phyloP scores from a whole-genome alignment of 495 filamentous ascomycete genomes.

The Trichoderma erinaceum region DNA sequence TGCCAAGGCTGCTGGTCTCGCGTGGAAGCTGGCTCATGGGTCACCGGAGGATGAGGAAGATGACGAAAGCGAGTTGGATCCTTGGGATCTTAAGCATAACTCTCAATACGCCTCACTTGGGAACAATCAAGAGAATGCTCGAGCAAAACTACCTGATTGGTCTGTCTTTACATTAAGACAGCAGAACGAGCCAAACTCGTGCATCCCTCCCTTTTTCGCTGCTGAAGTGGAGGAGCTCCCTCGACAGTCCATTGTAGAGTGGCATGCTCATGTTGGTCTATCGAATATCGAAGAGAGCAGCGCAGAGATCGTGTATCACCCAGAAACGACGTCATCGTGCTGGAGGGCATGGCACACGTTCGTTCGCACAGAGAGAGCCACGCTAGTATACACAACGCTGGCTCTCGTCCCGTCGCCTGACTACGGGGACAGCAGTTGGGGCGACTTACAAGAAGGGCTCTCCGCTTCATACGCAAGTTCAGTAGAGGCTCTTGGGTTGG shows the following conservation, averaged over 20 bases:
- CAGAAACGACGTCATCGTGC: background rate
- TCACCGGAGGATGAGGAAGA: conserved; percentile 18
- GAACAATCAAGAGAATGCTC: conserved; percentile 16
- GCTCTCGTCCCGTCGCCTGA: background rate
- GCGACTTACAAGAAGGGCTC: background rate
- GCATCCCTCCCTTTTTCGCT: conserved; percentile 59
- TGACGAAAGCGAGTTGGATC: conserved; percentile 52
- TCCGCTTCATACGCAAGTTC: background rate
- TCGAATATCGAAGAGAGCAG: conserved; percentile 19
- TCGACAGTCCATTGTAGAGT: conserved; percentile 63
- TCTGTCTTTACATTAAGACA: conserved; percentile 26
- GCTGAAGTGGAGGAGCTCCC: conserved; percentile 69
- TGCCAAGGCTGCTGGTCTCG: conserved; percentile 21
- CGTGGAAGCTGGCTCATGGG: conserved; percentile 35
- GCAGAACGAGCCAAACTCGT: conserved; percentile 10
- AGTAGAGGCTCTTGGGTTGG: background rate
- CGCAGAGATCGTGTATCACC: conserved; percentile 2
- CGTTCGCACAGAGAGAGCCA: background rate
- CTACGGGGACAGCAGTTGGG: background rate
- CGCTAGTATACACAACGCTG: background rate
- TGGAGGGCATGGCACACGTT: conserved; percentile 10
- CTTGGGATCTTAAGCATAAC: conserved; percentile 66
- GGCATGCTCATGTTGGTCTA: conserved; percentile 48
- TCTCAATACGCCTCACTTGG: conserved; percentile 30
- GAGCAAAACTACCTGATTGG: conserved; percentile 32